Conservation (phyloP, 2,329 filamentous ascomycete species). For the Fusarium oxysporum region DNA sequence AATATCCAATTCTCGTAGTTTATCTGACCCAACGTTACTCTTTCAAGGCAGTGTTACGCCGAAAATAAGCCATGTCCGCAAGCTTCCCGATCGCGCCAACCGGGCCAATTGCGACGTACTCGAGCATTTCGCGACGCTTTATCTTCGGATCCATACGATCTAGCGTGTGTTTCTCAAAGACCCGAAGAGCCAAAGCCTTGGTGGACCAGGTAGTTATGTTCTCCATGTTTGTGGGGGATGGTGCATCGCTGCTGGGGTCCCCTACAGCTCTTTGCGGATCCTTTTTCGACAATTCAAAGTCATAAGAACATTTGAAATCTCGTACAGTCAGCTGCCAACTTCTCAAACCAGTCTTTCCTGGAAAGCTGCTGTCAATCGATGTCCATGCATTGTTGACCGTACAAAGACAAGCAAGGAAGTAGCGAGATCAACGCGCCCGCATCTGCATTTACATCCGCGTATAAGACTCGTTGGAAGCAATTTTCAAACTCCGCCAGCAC, state of each 20-base stretch:
- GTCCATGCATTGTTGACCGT: neutral
- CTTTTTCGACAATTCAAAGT: conserved; percentile 25
- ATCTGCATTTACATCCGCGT: conserved; percentile 5
- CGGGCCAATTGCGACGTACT: conserved; percentile 40
- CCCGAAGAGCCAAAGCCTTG: neutral
- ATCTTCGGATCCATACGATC: conserved; percentile 21
- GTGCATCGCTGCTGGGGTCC: conserved; percentile 21
- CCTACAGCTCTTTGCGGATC: conserved; percentile 26
- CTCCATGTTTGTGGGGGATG: conserved; percentile 23
- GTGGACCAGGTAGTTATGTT: conserved; percentile 4
- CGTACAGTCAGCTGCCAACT: conserved; percentile 31
- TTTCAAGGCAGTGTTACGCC: conserved; percentile 23
- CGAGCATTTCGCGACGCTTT: conserved; percentile 22
- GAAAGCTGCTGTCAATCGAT: conserved; percentile 2
- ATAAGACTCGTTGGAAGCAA: conserved; percentile 2
- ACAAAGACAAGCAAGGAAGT: neutral
- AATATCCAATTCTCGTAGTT: conserved; percentile 32
- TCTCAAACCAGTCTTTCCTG: conserved; percentile 5
- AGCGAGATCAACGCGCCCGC: neutral
- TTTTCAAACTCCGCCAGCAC: neutral
- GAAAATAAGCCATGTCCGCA: conserved; percentile 8
- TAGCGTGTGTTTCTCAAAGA: conserved; percentile 12
- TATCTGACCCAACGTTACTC: conserved; percentile 14
- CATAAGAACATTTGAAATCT: conserved; percentile 36
- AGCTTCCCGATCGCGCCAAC: conserved; percentile 33